Evolutionary conservation across 169 alveolate genomes (phyloP).

Genomic region (Plasmodium adleri): DNA sequence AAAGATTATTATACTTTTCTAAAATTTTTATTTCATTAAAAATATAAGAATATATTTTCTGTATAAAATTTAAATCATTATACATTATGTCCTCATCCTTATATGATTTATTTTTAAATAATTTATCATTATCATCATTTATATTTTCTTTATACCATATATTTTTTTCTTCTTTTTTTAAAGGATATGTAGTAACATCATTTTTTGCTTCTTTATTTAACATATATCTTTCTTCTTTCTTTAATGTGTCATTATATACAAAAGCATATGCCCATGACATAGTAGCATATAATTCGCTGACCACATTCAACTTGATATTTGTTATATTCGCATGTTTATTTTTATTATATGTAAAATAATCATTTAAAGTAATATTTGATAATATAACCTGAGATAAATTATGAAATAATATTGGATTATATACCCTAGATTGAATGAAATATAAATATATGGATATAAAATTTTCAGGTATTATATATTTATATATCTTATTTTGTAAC

Average conservation of each 20-base stretch:
- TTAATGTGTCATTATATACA: constrained; percentile 12
- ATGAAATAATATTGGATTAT: constrained; percentile 35
- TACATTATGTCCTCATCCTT: neutral
- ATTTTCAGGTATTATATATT: constrained; percentile 57
- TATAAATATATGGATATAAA: constrained; percentile 67
- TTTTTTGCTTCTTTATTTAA: too few species aligned
- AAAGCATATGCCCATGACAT: constrained; percentile 79
- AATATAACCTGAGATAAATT: constrained; percentile 30
- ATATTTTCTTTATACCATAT: neutral
- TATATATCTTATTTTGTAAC: constrained; percentile 22
- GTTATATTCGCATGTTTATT: constrained; percentile 1
- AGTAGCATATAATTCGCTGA: constrained; percentile 65
- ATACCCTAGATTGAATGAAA: constrained; percentile 71
- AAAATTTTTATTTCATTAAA: constrained; percentile 61
- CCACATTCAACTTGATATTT: constrained; percentile 28
- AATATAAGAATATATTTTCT: constrained; percentile 33
- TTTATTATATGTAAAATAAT: neutral
- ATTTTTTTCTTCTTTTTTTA: neutral
- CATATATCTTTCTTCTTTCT: neutral
- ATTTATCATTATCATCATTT: neutral
- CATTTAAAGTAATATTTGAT: constrained; percentile 24
- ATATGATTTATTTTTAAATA: neutral
- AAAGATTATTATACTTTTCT: constrained; percentile 20
- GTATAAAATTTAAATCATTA: constrained; percentile 33
- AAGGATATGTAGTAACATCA: neutral